Conservation (phyloP, 164 flowering plant genomes). For the Magnolia changhungtana region DNA sequence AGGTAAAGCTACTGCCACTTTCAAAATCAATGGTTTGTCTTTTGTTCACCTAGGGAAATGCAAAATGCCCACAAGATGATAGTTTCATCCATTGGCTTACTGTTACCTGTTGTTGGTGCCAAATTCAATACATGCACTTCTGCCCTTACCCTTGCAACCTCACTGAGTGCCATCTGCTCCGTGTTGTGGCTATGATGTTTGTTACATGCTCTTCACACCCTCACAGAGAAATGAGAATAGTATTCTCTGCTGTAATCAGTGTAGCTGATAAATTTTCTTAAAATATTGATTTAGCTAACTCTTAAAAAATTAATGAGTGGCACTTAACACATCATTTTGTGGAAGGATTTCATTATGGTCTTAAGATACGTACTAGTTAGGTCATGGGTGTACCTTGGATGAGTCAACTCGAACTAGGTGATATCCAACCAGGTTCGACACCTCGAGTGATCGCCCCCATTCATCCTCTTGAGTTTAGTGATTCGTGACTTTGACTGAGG, state of each 20-base stretch:
- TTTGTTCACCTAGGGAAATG: not conserved
- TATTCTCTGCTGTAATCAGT: not conserved
- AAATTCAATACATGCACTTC: not conserved
- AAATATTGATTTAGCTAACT: too few species aligned
- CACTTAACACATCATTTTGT: too few species aligned
- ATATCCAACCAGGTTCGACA: not conserved
- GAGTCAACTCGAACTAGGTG: not conserved
- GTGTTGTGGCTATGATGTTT: not conserved
- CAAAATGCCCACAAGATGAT: not conserved
- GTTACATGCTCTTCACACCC: too few species aligned
- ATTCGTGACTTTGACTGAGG: not conserved
- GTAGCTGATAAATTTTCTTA: not conserved
- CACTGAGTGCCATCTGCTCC: not conserved
- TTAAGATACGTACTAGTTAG: not conserved
- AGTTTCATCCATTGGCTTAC: not conserved
- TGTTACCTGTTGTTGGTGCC: not conserved
- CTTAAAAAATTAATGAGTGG: not conserved
- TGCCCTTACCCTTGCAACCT: not conserved
- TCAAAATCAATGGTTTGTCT: not conserved
- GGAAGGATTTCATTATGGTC: too few species aligned
- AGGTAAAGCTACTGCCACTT: conserved; percentile 22
- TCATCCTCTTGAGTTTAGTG: not conserved
- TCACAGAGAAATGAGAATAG: too few species aligned
- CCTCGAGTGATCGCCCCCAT: not conserved
- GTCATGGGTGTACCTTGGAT: not conserved